A percentile compares a stretch with the other conserved stretches of the same genome.
Evolutionary conservation across 345 rosid species (phyloP).

Genomic region (Populus alba): DNA sequence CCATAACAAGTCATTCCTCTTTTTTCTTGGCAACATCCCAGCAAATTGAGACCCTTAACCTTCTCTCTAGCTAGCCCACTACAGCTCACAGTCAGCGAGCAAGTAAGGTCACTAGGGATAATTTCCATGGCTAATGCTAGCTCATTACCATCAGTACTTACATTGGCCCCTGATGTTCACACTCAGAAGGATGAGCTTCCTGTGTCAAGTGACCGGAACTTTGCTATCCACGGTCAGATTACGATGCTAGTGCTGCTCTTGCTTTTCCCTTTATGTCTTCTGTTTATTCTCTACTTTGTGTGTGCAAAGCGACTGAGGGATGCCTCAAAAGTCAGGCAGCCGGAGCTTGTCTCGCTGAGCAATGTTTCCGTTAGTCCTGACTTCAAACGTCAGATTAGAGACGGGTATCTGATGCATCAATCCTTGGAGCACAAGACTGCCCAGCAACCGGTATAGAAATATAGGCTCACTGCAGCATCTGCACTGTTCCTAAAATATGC

Average conservation of each 20-base stretch:
- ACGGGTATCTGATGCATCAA: not conserved
- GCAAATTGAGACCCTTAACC: not conserved
- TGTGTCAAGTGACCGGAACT: conserved; percentile 36
- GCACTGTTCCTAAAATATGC: not conserved
- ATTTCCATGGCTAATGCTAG: not conserved
- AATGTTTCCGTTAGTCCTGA: not conserved
- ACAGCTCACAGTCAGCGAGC: not conserved
- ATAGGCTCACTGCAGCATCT: not conserved
- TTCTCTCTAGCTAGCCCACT: not conserved
- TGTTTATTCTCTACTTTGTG: conserved; percentile 20
- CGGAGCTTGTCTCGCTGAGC: not conserved
- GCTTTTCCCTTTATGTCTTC: conserved; percentile 28
- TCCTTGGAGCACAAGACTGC: not conserved
- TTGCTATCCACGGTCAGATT: conserved; percentile 50
- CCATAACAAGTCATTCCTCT: not conserved
- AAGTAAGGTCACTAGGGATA: not conserved
- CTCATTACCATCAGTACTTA: not conserved
- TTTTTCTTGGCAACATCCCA: not conserved
- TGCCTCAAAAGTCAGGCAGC: not conserved
- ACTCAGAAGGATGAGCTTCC: conserved; percentile 18
- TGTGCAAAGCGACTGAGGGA: conserved; percentile 13
- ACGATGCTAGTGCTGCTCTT: conserved; percentile 40
- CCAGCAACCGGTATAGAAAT: not conserved
- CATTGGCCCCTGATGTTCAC: conserved; percentile 5
- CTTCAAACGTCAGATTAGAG: not conserved